Base-by-base conservation (phyloP, 1,284 basidiomycete genomes). In the Cerrena zonata region DNA sequence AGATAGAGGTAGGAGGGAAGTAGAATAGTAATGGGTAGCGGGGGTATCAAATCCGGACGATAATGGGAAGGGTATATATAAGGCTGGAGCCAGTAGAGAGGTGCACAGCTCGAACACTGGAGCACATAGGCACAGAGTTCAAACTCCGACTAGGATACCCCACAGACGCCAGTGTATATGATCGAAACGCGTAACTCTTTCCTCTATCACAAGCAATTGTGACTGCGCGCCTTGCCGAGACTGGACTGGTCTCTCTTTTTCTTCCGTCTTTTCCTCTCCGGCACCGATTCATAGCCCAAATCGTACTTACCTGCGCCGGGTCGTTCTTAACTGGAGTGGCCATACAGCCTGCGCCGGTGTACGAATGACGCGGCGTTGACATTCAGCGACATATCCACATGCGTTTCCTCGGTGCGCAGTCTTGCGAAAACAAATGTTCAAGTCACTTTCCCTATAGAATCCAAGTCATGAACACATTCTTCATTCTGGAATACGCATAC, bases 1-100 rank as follows among this genome's bases (percentile, higher is more conserved):
- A 52, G 65, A 52, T 63, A 68, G 68, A 57, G 49, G n/a, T 54
- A 30, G 23, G 47, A 44, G 39, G 47, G 45, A 40, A 53, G 48
- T 45, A 50, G 57, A 37, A 41, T 49, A 45, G 47, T 15, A 21
- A 48, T 21, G 37, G 21, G 5, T 15, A 21, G 43, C 23, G 21
- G 11, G 23, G 43, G 24, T n/a, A 36, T n/a, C n/a, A n/a, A n/a
- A n/a, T n/a, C n/a, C n/a, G n/a, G 34, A 36, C 34, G 34, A 22
- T 22, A 40, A 40, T 22, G 27, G 7, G 18, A 36, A n/a, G 18
- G 34, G 47, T 48, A 48, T 48, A 48, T 48, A 37, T 24, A 23
- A 10, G 7, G 39, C 39, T 40, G 39, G 5, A 22, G 24, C 12
- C 24, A 22, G 10, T 44, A 10, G 40, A 41, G 40, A 41, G 11